Conservation (phyloP, 352 stramenopile genomes). For the Phytopythium kandeliae region DNA sequence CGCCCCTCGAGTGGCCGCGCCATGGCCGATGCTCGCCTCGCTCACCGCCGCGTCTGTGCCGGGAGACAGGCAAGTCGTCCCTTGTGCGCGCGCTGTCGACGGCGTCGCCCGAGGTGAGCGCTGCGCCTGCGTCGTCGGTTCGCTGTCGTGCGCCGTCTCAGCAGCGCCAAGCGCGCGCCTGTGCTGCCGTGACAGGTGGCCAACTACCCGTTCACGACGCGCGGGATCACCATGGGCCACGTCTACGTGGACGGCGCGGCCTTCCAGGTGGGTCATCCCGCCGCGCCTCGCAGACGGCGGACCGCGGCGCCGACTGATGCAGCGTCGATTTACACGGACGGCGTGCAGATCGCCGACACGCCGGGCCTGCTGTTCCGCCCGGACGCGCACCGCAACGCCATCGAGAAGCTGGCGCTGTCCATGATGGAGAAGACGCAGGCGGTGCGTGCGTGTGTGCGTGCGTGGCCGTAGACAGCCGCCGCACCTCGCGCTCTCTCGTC, state of each 20-base stretch:
- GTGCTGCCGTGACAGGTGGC: constrained; percentile 37
- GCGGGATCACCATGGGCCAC: constrained; percentile 84
- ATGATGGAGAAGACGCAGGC: constrained; percentile 76
- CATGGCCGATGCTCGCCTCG: background rate
- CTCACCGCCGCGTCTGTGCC: background rate
- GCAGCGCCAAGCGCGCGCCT: too few relatives aligned
- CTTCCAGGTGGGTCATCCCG: constrained; percentile 64
- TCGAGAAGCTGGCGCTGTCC: constrained; percentile 66
- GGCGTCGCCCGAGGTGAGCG: constrained; percentile 77
- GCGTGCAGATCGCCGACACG: constrained; percentile 84
- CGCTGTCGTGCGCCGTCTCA: too few relatives aligned
- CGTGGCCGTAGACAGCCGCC: too few relatives aligned
- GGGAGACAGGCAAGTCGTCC: constrained; percentile 70
- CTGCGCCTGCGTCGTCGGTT: too few relatives aligned
- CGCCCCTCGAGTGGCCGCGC: too few relatives aligned
- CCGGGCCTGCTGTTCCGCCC: constrained; percentile 62
- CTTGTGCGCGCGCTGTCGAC: constrained; percentile 76
- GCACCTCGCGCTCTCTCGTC: too few relatives aligned
- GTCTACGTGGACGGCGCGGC: constrained; percentile 80
- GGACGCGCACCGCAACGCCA: constrained; percentile 59
- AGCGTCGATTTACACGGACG: too few relatives aligned
- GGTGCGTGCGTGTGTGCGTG: too few relatives aligned
- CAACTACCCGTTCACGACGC: constrained; percentile 87
- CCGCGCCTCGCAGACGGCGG: too few relatives aligned
- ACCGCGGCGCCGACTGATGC: too few relatives aligned